These are phyloP conservation scores for Umbelopsis ramanniana DNA, from an alignment of 192 early-diverging fungal genomes.

Conservation along the genomic window DNA sequence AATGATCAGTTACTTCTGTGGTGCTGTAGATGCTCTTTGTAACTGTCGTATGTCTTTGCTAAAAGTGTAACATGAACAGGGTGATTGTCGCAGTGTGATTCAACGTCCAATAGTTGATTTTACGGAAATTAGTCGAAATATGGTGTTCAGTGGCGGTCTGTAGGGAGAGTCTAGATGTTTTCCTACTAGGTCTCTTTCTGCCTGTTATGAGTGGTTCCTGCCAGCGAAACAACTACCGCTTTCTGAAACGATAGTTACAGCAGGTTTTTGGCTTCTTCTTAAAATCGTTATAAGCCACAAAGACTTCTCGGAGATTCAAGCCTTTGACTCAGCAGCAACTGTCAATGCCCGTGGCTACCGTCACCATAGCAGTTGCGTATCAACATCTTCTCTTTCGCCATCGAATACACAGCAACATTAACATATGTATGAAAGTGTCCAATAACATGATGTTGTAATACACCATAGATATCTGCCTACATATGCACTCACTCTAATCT, in stretches of 20 bases:
- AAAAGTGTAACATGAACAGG: background rate
- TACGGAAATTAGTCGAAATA: background rate
- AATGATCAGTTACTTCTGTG: background rate
- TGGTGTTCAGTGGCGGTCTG: background rate
- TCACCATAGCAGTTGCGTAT: no score
- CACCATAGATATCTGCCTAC: no score
- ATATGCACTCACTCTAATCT: no score
- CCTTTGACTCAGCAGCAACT: background rate
- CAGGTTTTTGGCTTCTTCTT: background rate
- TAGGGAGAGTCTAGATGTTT: background rate
- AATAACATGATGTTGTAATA: no score
- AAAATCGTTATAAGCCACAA: conserved; percentile 11
- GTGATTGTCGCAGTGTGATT: background rate
- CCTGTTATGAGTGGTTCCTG: background rate
- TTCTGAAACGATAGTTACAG: background rate
- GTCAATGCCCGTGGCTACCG: background rate
- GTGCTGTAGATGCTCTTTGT: background rate
- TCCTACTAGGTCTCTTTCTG: background rate
- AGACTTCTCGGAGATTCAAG: background rate
- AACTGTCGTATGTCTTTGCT: background rate
- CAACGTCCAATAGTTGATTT: background rate
- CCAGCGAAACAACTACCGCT: background rate
- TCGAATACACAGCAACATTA: no score
- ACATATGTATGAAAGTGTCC: no score
- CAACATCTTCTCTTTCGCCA: no score